Conservation (phyloP, 306 rosid genomes). For the Fagus sylvatica region DNA sequence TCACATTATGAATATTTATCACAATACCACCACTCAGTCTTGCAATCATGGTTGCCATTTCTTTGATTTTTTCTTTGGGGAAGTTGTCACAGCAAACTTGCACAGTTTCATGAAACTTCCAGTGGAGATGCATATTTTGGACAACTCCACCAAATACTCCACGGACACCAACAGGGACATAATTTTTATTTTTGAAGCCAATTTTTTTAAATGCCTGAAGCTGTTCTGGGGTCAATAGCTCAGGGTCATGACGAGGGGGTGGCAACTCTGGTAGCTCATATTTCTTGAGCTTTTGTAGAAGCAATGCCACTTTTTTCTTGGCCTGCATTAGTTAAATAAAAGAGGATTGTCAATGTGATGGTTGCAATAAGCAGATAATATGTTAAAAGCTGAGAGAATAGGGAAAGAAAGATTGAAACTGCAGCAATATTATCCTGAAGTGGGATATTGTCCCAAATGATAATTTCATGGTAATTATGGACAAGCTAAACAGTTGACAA, state of each 20-base stretch:
- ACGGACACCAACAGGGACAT: conserved; percentile 97
- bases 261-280: conserved; percentile 95
- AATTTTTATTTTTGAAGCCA: conserved; percentile 91
- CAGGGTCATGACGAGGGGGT: conserved; percentile 87
- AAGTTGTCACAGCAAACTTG: conserved; percentile 99
- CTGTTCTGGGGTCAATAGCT: conserved; percentile 80
- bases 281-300: conserved; percentile 88
- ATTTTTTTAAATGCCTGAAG: conserved; percentile 88
- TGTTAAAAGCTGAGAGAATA: conserved; percentile 2
- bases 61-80: conserved; percentile 95
- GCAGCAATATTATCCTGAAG: neutral
- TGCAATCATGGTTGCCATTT: conserved; percentile 95
- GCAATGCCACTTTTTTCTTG: conserved; percentile 92
- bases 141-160: conserved; percentile 99
- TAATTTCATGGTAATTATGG: neutral
- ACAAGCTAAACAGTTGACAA: neutral
- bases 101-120: conserved; percentile 98
- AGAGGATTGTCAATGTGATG: conserved; percentile 23
- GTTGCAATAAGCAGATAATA: conserved; percentile 9
- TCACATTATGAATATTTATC: conserved; percentile 75
- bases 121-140: conserved; percentile 97
- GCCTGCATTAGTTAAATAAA: conserved; percentile 56
- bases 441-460: neutral
- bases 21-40: conserved; percentile 96
- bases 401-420: neutral